phyloP scores from a whole-genome alignment of 176 grass and related monocot species.

The Eleusine indica region DNA sequence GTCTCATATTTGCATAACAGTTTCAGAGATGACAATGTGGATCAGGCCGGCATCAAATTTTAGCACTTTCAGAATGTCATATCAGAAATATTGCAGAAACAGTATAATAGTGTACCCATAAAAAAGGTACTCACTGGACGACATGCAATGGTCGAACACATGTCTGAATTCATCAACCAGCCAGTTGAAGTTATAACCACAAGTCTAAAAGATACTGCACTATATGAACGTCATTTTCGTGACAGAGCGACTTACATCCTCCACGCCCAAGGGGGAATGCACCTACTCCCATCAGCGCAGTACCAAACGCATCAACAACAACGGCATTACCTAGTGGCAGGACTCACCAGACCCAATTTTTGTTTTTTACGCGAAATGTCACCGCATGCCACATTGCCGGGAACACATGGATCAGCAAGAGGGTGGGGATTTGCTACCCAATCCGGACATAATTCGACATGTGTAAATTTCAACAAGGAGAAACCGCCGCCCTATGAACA shows the following conservation, averaged over 20 bases:
- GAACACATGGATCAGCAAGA: neutral
- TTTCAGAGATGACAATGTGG: neutral
- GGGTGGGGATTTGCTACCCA: neutral
- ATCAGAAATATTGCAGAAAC: conserved; percentile 22
- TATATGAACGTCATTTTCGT: conserved; percentile 10
- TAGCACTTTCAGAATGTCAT: neutral
- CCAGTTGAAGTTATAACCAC: neutral
- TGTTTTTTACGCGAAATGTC: neutral
- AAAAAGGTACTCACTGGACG: neutral
- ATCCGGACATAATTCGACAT: neutral
- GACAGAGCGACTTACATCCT: conserved; percentile 20
- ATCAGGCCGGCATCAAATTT: neutral
- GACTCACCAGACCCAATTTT: neutral
- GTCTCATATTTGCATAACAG: neutral
- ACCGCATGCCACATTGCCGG: neutral
- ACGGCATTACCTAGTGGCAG: conserved; percentile 16
- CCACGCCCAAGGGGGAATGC: neutral
- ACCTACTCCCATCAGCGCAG: neutral
- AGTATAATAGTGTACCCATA: neutral
- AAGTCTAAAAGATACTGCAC: neutral
- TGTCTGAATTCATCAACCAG: neutral
- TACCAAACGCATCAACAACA: conserved; percentile 24
- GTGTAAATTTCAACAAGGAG: neutral
- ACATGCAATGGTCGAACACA: neutral
- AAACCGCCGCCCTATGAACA: neutral